Evolutionary conservation across 2,329 filamentous ascomycete species (phyloP).

Genomic region (Fusarium caatingaense): DNA sequence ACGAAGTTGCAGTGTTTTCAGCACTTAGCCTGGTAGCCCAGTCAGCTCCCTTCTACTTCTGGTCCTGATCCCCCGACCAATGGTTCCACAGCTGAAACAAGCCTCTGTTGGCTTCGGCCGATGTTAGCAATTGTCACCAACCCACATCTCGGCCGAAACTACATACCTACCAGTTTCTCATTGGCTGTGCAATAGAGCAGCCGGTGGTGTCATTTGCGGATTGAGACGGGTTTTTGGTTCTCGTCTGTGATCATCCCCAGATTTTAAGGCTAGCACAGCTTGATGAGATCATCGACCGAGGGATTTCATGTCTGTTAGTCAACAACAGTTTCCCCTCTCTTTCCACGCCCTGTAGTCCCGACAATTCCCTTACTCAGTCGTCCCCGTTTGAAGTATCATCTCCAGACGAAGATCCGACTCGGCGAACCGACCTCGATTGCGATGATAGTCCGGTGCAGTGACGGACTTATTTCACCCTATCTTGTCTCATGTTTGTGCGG

Average conservation of each 20-base stretch:
- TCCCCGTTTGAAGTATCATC: slow-evolving; percentile 8
- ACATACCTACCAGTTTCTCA: slow-evolving; percentile 1
- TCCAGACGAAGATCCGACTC: slow-evolving; percentile 9
- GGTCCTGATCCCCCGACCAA: slow-evolving; percentile 29
- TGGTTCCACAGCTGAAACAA: slow-evolving; percentile 36
- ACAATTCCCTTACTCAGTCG: slow-evolving; percentile 5
- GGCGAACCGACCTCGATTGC: neutral
- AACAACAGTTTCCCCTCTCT: neutral
- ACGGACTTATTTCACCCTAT: neutral
- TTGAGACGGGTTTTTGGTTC: slow-evolving; percentile 19
- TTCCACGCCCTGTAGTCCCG: slow-evolving; percentile 23
- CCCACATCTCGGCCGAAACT: slow-evolving; percentile 37
- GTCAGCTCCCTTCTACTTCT: slow-evolving; percentile 38
- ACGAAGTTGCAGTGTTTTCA: slow-evolving; percentile 5
- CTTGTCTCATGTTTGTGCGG: neutral
- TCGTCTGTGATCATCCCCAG: slow-evolving; percentile 34
- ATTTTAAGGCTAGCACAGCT: slow-evolving; percentile 37
- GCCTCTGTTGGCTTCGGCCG: slow-evolving; percentile 21
- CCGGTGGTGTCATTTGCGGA: slow-evolving; percentile 8
- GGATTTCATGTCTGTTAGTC: slow-evolving; percentile 3
- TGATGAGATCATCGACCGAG: slow-evolving; percentile 44
- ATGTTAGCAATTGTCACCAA: slow-evolving; percentile 17
- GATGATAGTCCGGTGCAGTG: neutral
- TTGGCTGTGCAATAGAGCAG: slow-evolving; percentile 25
- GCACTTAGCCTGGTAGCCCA: neutral